A percentile compares a stretch with the other conserved stretches of the same genome.
Conservation (phyloP, 2,329 filamentous ascomycete genomes). For the Fusarium subtropicale region DNA sequence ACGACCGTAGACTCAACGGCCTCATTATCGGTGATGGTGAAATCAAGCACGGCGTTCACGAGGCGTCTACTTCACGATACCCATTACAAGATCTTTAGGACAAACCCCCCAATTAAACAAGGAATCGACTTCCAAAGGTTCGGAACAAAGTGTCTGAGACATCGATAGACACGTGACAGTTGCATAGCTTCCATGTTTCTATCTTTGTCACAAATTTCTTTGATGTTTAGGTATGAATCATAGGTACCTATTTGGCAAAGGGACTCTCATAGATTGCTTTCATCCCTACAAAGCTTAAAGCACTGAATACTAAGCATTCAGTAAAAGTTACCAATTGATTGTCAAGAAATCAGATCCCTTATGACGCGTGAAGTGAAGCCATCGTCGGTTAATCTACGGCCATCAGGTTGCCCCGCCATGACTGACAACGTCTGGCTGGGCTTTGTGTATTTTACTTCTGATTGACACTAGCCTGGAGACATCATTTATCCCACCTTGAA, state of each 20-base stretch:
- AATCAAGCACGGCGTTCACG: constrained; percentile 55
- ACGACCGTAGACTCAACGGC: constrained; percentile 85
- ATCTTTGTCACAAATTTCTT: not conserved
- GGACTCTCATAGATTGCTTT: not conserved
- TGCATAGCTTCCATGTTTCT: not conserved
- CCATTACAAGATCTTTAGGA: constrained; percentile 19
- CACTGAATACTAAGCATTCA: not conserved
- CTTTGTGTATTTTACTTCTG: constrained; percentile 47
- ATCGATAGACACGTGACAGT: constrained; percentile 4
- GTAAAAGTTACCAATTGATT: not conserved
- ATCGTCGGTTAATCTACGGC: constrained; percentile 19
- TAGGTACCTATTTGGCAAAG: not conserved
- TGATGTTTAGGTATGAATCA: not conserved
- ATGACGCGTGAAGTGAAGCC: constrained; percentile 2
- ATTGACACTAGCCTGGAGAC: constrained; percentile 13
- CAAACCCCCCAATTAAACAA: not conserved
- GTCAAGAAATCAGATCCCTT: not conserved
- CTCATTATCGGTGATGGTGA: constrained; percentile 78
- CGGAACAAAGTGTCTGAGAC: not conserved
- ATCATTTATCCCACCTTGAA: constrained; percentile 44
- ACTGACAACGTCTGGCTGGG: constrained; percentile 37
- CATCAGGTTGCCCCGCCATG: constrained; percentile 50
- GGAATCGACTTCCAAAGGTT: not conserved
- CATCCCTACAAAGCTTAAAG: not conserved
- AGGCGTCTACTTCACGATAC: constrained; percentile 55